These are phyloP conservation scores for Potentilla sterilis DNA, from an alignment of 306 rosid species.

Conservation along the genomic window DNA sequence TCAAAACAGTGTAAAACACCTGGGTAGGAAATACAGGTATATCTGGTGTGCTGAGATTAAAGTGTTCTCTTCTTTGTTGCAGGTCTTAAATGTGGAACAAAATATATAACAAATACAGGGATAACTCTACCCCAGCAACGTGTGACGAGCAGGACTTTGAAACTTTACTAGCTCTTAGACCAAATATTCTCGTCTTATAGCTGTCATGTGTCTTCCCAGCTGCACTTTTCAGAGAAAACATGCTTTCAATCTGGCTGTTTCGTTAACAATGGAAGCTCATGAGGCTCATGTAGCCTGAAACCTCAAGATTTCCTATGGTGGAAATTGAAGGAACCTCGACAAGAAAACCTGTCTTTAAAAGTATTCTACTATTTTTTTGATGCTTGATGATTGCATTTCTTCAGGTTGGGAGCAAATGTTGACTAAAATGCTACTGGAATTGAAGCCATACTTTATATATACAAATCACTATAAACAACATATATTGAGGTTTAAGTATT, in stretches of 20 bases:
- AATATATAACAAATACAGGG: no score
- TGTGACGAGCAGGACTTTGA: constrained; percentile 59
- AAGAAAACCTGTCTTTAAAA: constrained; percentile 59
- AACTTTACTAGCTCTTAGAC: constrained; percentile 51
- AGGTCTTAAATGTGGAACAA: no score
- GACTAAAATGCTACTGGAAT: constrained; percentile 47
- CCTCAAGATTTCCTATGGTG: constrained; percentile 61
- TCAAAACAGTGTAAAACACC: background rate
- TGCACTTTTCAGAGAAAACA: constrained; percentile 73
- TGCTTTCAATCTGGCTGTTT: constrained; percentile 13
- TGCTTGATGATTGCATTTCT: constrained; percentile 74
- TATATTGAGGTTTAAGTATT: background rate
- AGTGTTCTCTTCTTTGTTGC: no score
- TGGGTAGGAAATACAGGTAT: background rate
- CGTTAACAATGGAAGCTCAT: constrained; percentile 25
- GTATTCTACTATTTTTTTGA: constrained; percentile 77
- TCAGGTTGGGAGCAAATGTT: constrained; percentile 76
- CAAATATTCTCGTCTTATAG: constrained; percentile 61
- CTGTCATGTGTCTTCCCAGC: constrained; percentile 36
- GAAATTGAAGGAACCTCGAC: constrained; percentile 71
- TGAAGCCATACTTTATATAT: constrained; percentile 1
- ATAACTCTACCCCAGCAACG: constrained; percentile 44
- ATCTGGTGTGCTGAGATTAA: no score
- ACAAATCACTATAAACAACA: background rate
- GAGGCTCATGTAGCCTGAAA: constrained; percentile 75